Percentiles rank a stretch among this genome's conserved stretches.
phyloP scores from a whole-genome alignment of 2,329 filamentous ascomycete genomes.

The Fusarium udum region DNA sequence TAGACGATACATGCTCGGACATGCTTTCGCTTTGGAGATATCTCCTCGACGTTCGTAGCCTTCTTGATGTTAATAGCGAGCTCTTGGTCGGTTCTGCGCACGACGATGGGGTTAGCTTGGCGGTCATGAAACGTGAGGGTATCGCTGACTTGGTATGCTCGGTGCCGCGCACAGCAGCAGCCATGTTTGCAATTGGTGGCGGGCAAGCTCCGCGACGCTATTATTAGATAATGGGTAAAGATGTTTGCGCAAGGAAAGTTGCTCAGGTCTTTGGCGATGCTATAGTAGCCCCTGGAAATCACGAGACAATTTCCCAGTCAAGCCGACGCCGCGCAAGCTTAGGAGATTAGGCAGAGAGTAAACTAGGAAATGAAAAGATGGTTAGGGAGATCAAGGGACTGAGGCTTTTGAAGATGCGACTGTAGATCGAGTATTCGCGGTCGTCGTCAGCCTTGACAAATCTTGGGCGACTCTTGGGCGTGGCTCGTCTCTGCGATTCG shows the following conservation, averaged over 20 bases:
- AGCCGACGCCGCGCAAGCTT: constrained; percentile 32
- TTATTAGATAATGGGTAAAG: background rate
- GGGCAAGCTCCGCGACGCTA: constrained; percentile 27
- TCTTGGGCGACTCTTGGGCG: constrained; percentile 32
- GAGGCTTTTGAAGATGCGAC: background rate
- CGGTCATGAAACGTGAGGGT: constrained; percentile 4
- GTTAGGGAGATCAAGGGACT: background rate
- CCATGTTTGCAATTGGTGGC: constrained; percentile 41
- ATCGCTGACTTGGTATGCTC: constrained; percentile 51
- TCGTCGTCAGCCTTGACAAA: constrained; percentile 45
- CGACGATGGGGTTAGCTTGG: constrained; percentile 24
- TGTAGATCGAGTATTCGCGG: constrained; percentile 18
- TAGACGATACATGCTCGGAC: constrained; percentile 98
- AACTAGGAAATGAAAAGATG: background rate
- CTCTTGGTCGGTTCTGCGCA: constrained; percentile 70
- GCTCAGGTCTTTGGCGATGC: constrained; percentile 14
- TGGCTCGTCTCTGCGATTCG: constrained; percentile 35
- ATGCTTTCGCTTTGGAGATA: constrained; percentile 84
- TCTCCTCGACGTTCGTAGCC: constrained; percentile 74
- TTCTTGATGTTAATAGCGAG: constrained; percentile 76
- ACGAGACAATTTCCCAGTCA: constrained; percentile 40
- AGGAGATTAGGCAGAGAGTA: constrained; percentile 5
- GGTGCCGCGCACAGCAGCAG: constrained; percentile 46
- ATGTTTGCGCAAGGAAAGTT: constrained; percentile 13
- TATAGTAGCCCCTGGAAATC: constrained; percentile 39